phyloP scores from a whole-genome alignment of 345 rosid genomes.

The Firmiana major region DNA sequence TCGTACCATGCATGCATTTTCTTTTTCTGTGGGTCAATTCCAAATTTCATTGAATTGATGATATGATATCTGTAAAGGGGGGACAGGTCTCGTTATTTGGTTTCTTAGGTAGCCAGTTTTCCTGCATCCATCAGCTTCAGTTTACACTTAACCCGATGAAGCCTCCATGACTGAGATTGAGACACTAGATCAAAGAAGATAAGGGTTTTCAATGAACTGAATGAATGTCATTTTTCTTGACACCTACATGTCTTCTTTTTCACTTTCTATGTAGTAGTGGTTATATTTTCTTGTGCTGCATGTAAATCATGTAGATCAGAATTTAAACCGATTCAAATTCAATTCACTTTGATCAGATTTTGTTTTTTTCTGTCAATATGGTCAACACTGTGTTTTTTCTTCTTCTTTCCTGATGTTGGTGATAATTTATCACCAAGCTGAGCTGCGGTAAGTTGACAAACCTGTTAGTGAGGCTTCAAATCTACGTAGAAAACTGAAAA shows the following conservation, averaged over 20 bases:
- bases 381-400: neutral
- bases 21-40: neutral
- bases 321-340: neutral
- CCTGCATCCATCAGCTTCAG: slow-evolving; percentile 25
- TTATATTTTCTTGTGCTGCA: neutral
- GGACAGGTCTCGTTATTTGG: neutral
- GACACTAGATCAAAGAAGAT: neutral
- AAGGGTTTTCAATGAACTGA: slow-evolving; percentile 12
- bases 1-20: neutral
- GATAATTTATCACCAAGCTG: neutral
- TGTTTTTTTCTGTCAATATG: neutral
- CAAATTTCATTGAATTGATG: neutral
- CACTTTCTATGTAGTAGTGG: neutral
- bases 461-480: neutral
- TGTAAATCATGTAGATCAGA: neutral
- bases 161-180: slow-evolving; percentile 5
- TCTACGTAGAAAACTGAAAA: neutral
- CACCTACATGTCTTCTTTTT: neutral
- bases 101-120: neutral
- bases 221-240: slow-evolving; percentile 17
- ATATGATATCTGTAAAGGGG: neutral
- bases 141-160: slow-evolving; percentile 22
- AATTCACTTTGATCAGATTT: neutral
- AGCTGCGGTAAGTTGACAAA: slow-evolving; percentile 12
- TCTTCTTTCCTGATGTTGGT: neutral